Base-by-base conservation (phyloP, 1,284 basidiomycete species). In the Apiotrichum gracile region DNA sequence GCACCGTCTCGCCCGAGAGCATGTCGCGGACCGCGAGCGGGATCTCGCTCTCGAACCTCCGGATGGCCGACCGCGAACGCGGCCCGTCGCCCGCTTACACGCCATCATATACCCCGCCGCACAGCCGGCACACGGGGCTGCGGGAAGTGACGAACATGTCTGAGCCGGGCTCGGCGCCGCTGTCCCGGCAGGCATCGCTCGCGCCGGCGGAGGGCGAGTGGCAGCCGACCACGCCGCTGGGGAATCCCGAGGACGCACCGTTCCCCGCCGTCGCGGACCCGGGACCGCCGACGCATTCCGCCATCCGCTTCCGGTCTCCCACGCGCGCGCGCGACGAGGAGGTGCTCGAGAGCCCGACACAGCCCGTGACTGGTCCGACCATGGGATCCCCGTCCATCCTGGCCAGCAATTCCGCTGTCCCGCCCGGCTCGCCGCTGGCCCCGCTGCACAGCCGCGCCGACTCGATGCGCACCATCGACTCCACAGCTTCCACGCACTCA, bases 21-120 rank as follows among this genome's bases (percentile, higher is more conserved):
- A 16, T 34, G 21, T 52, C 51, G 9, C 40, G 41, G 8, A 24
- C 35, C 12, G 51, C 27, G 8, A 52, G 51, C 19, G 33, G 27
- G 2, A 8, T 38, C 7, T 47, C 45, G 33, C 34, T 52, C 2
- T 40, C 46, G 12, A 46, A 42, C 16, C 46, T 47, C 45, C 46
- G 46, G 43, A 45, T 10, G 17, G 40, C 26, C n/a, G 17, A 38
- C 21, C 45, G 44, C 13, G 62, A 70, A 16, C 55, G 73, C 38
- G 75, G 74, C 4, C 74, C 73, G 5, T 72, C 72, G 2, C 75
- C 74, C 4, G 74, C 75, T 2, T 75, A 75, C 48, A 72, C 70
- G 0, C 62, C 67, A 19, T 7, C 55, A 24, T 26, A 38, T 14
- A 33, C 48, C 1, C 34, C 55, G 12, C 29, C 29, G 19, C 9